phyloP scores from a whole-genome alignment of 371 early-diverging fungal species.

The Mucor lusitanicus region DNA sequence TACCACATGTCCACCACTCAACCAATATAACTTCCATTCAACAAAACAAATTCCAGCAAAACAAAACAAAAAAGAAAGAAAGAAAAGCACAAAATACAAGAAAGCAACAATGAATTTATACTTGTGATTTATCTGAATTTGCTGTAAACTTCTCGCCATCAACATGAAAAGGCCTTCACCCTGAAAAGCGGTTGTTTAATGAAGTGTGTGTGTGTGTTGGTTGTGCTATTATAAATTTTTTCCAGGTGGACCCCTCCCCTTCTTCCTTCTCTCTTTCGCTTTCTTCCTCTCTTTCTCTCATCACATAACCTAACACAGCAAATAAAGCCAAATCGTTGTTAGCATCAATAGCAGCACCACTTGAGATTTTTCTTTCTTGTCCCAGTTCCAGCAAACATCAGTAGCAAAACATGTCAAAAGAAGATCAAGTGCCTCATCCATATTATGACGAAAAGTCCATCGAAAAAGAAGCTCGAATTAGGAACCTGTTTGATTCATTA shows the following conservation, averaged over 20 bases:
- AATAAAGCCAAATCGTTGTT: neutral
- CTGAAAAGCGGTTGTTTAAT: neutral
- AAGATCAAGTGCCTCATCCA: slow-evolving; percentile 27
- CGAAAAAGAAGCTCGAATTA: slow-evolving; percentile 44
- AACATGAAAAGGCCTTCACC: too few relatives aligned
- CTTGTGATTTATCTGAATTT: too few relatives aligned
- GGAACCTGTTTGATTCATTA: slow-evolving; percentile 42
- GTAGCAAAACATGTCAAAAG: neutral
- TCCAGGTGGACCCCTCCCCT: neutral
- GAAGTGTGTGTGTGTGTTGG: neutral
- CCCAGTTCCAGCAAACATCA: neutral
- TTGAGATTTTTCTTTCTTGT: neutral
- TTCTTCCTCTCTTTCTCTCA: neutral
- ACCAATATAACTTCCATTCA: too few relatives aligned
- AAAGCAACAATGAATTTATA: too few relatives aligned
- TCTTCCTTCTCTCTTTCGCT: neutral
- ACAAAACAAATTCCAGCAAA: too few relatives aligned
- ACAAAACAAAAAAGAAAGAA: too few relatives aligned
- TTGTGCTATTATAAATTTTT: neutral
- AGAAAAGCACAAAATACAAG: too few relatives aligned
- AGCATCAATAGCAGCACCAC: neutral
- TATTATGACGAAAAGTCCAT: slow-evolving; percentile 45
- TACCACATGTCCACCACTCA: too few relatives aligned
- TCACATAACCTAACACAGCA: neutral
- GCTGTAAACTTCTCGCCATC: too few relatives aligned